A percentile compares a stretch with the other conserved stretches of the same genome.
These are phyloP conservation scores for Crithidia expoeki DNA, from an alignment of 208 protist species.

Conservation along the genomic window DNA sequence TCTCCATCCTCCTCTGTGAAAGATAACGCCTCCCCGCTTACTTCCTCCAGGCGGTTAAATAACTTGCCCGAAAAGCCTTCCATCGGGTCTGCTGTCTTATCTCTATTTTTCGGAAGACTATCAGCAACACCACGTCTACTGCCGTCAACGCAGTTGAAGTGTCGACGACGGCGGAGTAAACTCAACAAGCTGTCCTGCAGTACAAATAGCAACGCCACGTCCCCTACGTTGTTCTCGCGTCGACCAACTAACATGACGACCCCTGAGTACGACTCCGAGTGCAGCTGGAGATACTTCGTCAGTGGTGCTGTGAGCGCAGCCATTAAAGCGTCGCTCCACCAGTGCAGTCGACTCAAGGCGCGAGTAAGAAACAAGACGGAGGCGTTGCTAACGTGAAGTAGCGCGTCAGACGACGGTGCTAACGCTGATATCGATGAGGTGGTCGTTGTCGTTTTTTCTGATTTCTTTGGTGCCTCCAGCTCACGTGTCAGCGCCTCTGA, in stretches of 20 bases:
- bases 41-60: no score
- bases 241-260: slow-evolving; percentile 60
- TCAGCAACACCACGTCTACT: no score
- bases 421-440: background rate
- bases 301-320: slow-evolving; percentile 50
- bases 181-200: slow-evolving; percentile 50
- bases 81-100: no score
- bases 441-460: background rate
- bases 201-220: slow-evolving; percentile 37
- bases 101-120: no score
- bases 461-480: slow-evolving; percentile 11
- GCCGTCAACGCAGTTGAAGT: no score
- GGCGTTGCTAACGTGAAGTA: slow-evolving; percentile 28
- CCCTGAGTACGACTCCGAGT: slow-evolving; percentile 55
- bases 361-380: slow-evolving; percentile 70
- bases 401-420: background rate
- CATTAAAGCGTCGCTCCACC: slow-evolving; percentile 41
- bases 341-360: slow-evolving; percentile 62
- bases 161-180: slow-evolving; percentile 42
- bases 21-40: background rate
- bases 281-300: slow-evolving; percentile 40
- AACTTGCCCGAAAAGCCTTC: no score
- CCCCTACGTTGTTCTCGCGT: slow-evolving; percentile 45
- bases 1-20: background rate
- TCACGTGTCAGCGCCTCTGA: slow-evolving; percentile 32